Conservation (phyloP, 1,284 basidiomycete genomes). For the Apiotrichum laibachii region DNA sequence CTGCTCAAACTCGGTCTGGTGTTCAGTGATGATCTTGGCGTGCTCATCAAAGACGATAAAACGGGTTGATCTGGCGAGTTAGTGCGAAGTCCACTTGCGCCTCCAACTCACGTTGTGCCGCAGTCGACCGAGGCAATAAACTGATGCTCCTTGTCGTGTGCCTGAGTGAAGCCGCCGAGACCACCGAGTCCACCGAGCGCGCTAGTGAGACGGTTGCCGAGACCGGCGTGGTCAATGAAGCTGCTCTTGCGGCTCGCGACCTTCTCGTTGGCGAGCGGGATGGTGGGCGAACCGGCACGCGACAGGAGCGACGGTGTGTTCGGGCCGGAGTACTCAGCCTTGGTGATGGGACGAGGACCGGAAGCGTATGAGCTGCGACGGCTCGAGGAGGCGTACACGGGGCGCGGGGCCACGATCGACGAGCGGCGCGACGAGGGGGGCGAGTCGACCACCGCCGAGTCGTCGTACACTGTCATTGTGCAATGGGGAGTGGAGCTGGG, state of each 20-base stretch:
- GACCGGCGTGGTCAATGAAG: neutral
- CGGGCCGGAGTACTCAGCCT: conserved; percentile 40
- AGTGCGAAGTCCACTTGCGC: neutral
- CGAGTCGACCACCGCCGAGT: conserved; percentile 21
- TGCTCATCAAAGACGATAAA: conserved; percentile 91
- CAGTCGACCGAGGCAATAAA: conserved; percentile 88
- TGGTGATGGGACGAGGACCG: conserved; percentile 41
- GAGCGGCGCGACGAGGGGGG: conserved; percentile 25
- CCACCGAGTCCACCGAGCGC: conserved; percentile 13
- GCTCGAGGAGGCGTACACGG: conserved; percentile 17
- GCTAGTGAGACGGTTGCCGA: neutral
- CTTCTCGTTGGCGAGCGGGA: conserved; percentile 42
- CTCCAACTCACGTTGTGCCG: conserved; percentile 74
- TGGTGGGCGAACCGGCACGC: conserved; percentile 49
- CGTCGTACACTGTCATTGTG: conserved; percentile 1
- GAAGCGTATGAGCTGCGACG: conserved; percentile 35
- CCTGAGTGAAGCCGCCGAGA: conserved; percentile 31
- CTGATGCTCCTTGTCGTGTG: conserved; percentile 52
- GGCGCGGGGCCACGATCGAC: conserved; percentile 21
- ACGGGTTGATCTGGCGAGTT: conserved; percentile 69
- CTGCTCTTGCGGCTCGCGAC: conserved; percentile 24
- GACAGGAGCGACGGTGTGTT: conserved; percentile 46
- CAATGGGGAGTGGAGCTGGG: neutral
- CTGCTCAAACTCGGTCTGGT: conserved; percentile 87
- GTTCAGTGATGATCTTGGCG: conserved; percentile 80